A percentile compares a stretch with the other conserved stretches of the same genome.
phyloP scores from a whole-genome alignment of 176 grass and related monocot species.

The Zizania latifolia region DNA sequence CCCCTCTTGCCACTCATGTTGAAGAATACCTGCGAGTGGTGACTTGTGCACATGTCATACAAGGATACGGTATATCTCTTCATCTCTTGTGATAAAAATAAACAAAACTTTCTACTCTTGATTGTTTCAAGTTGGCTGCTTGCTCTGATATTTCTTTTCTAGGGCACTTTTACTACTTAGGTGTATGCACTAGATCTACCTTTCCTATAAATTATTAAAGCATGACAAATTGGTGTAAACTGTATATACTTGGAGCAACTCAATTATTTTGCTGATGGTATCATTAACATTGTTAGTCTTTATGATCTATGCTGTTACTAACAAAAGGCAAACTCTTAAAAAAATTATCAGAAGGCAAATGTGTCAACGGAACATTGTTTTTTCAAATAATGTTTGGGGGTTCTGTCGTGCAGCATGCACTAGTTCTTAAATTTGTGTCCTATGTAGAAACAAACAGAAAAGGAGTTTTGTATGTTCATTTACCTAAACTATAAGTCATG shows the following conservation, averaged over 20 bases:
- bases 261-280: not conserved
- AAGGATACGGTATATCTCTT: constrained; percentile 78
- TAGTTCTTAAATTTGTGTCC: constrained; percentile 19
- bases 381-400: not conserved
- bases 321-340: not conserved
- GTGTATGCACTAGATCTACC: not conserved
- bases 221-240: not conserved
- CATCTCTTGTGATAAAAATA: constrained; percentile 1
- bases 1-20: constrained; percentile 77
- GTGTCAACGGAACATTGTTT: not conserved
- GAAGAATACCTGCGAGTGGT: constrained; percentile 89
- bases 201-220: constrained; percentile 1
- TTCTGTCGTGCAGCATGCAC: too few species aligned
- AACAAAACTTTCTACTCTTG: too few species aligned
- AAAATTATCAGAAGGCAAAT: not conserved
- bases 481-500: constrained; percentile 4
- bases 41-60: constrained; percentile 78
- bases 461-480: not conserved
- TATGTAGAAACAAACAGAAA: not conserved
- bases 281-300: not conserved
- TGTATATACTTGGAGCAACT: not conserved
- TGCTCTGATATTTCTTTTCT: constrained; percentile 6
- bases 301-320: not conserved
- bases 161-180: constrained; percentile 1
- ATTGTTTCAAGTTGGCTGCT: too few species aligned